Percentiles rank a stretch among this genome's conserved stretches.
These are phyloP conservation scores for Tetrahymena borealis DNA, from an alignment of 73 alveolate genomes.

Conservation along the genomic window DNA sequence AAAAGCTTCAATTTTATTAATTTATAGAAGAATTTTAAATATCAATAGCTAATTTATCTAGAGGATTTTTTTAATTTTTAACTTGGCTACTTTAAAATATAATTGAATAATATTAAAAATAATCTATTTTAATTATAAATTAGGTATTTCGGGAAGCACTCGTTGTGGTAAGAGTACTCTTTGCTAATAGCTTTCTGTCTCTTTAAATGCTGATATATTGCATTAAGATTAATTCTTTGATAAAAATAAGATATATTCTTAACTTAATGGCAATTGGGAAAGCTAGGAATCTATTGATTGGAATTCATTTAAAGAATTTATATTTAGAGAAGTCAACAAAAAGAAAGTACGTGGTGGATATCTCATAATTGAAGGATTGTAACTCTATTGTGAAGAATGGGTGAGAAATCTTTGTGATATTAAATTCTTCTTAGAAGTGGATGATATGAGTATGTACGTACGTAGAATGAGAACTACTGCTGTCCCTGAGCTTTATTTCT, in stretches of 20 bases:
- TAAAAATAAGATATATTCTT: not conserved
- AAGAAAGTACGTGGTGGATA: not conserved
- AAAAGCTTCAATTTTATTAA: too few relatives aligned
- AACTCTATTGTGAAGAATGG: not conserved
- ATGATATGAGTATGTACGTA: not conserved
- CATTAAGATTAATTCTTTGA: not conserved
- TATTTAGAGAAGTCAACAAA: not conserved
- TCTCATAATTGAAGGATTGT: not conserved
- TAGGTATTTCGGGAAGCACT: not conserved
- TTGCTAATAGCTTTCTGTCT: not conserved
- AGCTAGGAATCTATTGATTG: not conserved
- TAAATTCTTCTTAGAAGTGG: not conserved
- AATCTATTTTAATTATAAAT: not conserved
- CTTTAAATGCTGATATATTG: not conserved
- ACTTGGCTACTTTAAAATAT: too few relatives aligned
- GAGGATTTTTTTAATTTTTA: too few relatives aligned
- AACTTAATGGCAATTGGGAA: not conserved
- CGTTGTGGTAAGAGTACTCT: not conserved
- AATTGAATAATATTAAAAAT: not conserved
- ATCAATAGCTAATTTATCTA: too few relatives aligned
- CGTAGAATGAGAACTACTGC: not conserved
- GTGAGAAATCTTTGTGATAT: not conserved
- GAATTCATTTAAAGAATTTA: not conserved
- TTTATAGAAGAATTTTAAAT: too few relatives aligned
- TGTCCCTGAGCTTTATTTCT: not conserved